phyloP scores from a whole-genome alignment of 805 yeast species.

The Teunomyces tritomae region DNA sequence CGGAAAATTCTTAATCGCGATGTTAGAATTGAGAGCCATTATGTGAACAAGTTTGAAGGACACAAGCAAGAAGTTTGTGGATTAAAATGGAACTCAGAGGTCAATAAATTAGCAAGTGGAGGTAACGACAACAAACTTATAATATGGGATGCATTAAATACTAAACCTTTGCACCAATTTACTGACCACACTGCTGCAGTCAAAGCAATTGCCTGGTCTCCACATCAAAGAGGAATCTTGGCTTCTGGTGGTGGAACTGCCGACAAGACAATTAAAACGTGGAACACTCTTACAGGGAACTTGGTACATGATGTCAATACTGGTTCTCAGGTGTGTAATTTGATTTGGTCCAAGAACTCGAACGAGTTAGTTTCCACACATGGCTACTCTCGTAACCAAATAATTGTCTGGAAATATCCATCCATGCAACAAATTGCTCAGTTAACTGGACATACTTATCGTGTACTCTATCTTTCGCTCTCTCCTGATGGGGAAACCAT shows the following conservation, averaged over 20 bases:
- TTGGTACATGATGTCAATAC: conserved; percentile 82
- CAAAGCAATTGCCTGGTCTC: conserved; percentile 96
- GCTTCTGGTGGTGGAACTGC: conserved; percentile 98
- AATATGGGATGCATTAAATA: conserved; percentile 81
- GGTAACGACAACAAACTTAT: conserved; percentile 87
- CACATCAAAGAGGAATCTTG: conserved; percentile 88
- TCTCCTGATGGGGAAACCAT: conserved; percentile 96
- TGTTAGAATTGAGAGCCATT: conserved; percentile 84
- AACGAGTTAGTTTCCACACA: conserved; percentile 93
- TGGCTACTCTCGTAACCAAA: conserved; percentile 88
- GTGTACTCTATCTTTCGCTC: conserved; percentile 84
- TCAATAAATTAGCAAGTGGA: conserved; percentile 90
- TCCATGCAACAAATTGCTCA: conserved; percentile 91
- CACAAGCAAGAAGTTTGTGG: conserved; percentile 98
- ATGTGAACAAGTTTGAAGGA: conserved; percentile 61
- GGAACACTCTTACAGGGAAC: conserved; percentile 84
- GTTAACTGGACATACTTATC: conserved; percentile 88
- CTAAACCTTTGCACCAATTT: conserved; percentile 69
- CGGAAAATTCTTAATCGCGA: conserved; percentile 83
- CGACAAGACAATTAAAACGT: conserved; percentile 82
- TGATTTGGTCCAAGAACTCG: conserved; percentile 89
- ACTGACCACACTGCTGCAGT: conserved; percentile 92
- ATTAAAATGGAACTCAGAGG: conserved; percentile 87
- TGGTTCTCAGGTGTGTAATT: conserved; percentile 93
- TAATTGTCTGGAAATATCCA: conserved; percentile 92